These are phyloP conservation scores for Leishmania braziliensis DNA, from an alignment of 208 protist genomes.

Conservation along the genomic window DNA sequence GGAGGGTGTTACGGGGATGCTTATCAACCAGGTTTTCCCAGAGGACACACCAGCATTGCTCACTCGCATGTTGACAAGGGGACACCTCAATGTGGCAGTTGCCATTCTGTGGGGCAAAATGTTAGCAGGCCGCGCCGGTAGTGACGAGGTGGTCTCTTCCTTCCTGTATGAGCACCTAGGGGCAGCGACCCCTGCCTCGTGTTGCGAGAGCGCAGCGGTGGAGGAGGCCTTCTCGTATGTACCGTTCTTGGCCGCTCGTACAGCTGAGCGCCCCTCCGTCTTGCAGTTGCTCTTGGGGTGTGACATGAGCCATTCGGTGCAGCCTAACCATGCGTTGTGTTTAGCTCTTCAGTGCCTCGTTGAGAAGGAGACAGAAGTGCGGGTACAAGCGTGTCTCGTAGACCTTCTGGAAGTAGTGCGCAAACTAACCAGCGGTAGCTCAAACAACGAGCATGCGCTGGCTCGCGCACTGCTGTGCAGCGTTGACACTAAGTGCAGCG, in stretches of 20 bases:
- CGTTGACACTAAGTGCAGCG: constrained; percentile 17
- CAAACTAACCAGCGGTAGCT: not conserved
- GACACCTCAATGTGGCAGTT: constrained; percentile 13
- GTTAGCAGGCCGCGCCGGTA: not conserved
- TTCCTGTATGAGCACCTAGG: constrained; percentile 14
- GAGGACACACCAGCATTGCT: not conserved
- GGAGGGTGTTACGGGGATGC: constrained; percentile 33
- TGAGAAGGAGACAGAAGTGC: constrained; percentile 23
- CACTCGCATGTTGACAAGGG: not conserved
- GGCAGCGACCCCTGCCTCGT: not conserved
- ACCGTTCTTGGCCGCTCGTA: constrained; percentile 24
- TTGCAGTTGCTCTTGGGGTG: constrained; percentile 13
- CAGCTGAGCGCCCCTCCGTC: constrained; percentile 12
- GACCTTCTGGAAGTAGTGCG: constrained; percentile 16
- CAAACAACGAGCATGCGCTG: not conserved
- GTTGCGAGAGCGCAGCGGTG: not conserved
- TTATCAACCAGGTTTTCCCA: constrained; percentile 7
- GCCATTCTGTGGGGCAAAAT: constrained; percentile 36
- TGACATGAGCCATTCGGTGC: not conserved
- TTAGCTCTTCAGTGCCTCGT: constrained; percentile 23
- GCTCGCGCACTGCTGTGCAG: constrained; percentile 27
- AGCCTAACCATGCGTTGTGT: not conserved
- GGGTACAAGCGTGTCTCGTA: constrained; percentile 15
- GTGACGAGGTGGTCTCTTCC: constrained; percentile 15
- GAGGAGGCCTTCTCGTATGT: constrained; percentile 33